phyloP scores from a whole-genome alignment of 164 flowering plant species.

The grape (Vitis vinifera) region ASM3070453v1 NC_081805.1:6924001-6924500 shows the following conservation, averaged over 20 bases:
- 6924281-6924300: slow-evolving; percentile 39
- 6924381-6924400: no score
- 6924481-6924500: no score
- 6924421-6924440: no score
- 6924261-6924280: slow-evolving; percentile 40
- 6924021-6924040: no score
- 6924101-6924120: neutral
- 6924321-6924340: neutral
- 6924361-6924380: neutral
- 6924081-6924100: no score
- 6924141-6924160: neutral
- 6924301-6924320: neutral
- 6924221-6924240: slow-evolving; percentile 44
- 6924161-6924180: slow-evolving; percentile 32
- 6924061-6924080: no score
- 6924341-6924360: neutral
- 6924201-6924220: slow-evolving; percentile 39
- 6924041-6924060: no score
- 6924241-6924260: slow-evolving; percentile 52
- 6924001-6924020: no score
- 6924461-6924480: no score
- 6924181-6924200: slow-evolving; percentile 39
- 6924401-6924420: no score
- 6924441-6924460: no score
- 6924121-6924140: neutral